These are phyloP conservation scores for Somion occarium DNA, from an alignment of 1,284 basidiomycete genomes.

Conservation along the genomic window DNA sequence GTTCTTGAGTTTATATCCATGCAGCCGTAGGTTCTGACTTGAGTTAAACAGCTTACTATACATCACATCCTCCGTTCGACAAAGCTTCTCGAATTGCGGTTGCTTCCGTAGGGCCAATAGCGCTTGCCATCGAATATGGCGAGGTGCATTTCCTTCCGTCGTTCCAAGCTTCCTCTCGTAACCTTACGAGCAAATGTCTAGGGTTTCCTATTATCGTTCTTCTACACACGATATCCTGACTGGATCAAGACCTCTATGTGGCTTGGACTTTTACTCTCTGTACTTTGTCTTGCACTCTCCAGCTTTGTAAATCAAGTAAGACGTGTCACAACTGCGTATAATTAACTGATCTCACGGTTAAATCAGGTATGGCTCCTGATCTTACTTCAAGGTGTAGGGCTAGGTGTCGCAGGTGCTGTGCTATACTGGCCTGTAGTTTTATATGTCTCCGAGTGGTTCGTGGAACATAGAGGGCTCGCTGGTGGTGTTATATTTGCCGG, in stretches of 20 bases:
- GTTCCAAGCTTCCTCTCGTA: neutral
- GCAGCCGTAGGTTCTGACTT: neutral
- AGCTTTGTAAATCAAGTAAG: slow-evolving; percentile 23
- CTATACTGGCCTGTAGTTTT: slow-evolving; percentile 23
- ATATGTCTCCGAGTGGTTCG: slow-evolving; percentile 22
- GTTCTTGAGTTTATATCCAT: neutral
- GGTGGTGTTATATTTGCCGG: slow-evolving; percentile 26
- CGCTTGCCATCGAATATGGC: slow-evolving; percentile 3
- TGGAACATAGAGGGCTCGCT: slow-evolving; percentile 22
- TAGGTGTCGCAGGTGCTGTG: slow-evolving; percentile 21
- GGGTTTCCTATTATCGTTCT: slow-evolving; percentile 20
- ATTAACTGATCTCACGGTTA: neutral
- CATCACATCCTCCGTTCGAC: slow-evolving; percentile 6
- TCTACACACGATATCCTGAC: slow-evolving; percentile 22
- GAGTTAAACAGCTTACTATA: slow-evolving; percentile 5
- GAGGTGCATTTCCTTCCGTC: neutral
- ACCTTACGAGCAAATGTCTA: neutral
- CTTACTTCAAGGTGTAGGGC: slow-evolving; percentile 22
- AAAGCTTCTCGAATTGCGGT: slow-evolving; percentile 1
- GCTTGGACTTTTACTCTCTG: slow-evolving; percentile 17
- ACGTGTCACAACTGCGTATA: too few species aligned
- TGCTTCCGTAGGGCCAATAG: neutral
- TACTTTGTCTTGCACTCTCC: slow-evolving; percentile 19
- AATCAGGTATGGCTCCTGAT: slow-evolving; percentile 24
- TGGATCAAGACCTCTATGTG: slow-evolving; percentile 20